phyloP scores from a whole-genome alignment of 75 land plant genomes.

The Adiantum capillusveneris region DNA sequence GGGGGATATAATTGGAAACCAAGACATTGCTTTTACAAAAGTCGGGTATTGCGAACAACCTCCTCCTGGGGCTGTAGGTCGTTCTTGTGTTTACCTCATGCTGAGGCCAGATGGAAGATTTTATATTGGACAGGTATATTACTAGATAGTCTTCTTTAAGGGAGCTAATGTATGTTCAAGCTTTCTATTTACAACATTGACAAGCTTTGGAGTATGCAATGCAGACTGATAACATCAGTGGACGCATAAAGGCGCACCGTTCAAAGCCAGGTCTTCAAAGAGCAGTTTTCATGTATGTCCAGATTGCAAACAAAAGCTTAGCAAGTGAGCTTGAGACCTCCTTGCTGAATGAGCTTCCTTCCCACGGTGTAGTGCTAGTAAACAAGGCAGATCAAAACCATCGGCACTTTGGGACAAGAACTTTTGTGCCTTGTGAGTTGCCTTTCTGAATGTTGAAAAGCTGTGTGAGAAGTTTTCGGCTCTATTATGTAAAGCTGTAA shows the following conservation, averaged over 20 bases:
- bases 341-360: conserved; percentile 77
- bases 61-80: conserved; percentile 67
- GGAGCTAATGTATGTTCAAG: no score
- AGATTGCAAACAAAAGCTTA: conserved; percentile 76
- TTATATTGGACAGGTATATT: conserved; percentile 75
- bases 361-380: conserved; percentile 45
- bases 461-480: no score
- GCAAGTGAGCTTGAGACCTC: conserved; percentile 84
- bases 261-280: conserved; percentile 45
- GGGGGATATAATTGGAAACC: no score
- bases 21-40: conserved; percentile 2
- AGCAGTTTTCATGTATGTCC: conserved; percentile 50
- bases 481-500: no score
- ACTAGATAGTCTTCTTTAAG: no score
- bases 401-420: conserved; percentile 66
- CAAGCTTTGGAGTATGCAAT: no score
- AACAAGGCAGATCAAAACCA: conserved; percentile 86
- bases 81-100: conserved; percentile 77
- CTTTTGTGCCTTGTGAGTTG: no score
- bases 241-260: conserved; percentile 66
- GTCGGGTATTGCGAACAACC: conserved; percentile 65
- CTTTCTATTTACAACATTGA: no score
- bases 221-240: conserved; percentile 81
- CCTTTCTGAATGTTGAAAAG: no score
- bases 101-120: conserved; percentile 65